Evolutionary conservation across 345 rosid species (phyloP).

Genomic region (Eucalyptus camaldulensis): DNA sequence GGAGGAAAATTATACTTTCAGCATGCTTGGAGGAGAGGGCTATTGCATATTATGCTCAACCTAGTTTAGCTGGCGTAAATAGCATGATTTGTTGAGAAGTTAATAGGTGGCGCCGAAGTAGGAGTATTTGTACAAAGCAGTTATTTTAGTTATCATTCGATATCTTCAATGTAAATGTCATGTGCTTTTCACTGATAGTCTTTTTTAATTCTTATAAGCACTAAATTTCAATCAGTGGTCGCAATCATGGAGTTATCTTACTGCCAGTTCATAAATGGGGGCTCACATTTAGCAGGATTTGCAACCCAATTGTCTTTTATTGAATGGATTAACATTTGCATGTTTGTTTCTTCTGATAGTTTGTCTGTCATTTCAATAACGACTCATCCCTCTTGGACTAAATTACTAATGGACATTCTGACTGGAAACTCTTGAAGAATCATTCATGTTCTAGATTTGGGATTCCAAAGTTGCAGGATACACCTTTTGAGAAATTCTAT

Average conservation of each 20-base stretch:
- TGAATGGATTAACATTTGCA: not conserved
- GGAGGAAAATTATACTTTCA: not conserved
- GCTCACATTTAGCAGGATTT: not conserved
- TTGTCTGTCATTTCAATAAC: not conserved
- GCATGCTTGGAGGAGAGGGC: not conserved
- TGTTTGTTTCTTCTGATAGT: not conserved
- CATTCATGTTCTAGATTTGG: not conserved
- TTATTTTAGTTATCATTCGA: not conserved
- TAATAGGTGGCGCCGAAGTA: not conserved
- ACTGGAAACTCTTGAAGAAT: not conserved
- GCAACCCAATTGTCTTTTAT: not conserved
- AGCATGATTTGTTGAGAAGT: not conserved
- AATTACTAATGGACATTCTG: not conserved
- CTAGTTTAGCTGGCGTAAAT: not conserved
- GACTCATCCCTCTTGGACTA: not conserved
- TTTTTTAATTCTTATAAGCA: not conserved
- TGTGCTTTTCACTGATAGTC: not conserved
- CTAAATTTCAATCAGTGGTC: not conserved
- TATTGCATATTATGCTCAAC: not conserved
- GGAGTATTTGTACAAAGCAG: not conserved
- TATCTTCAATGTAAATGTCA: not conserved
- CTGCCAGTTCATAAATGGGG: not conserved
- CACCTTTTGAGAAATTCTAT: not conserved
- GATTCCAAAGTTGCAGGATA: not conserved
- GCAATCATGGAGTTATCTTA: not conserved